Conservation (phyloP, 768 basidiomycete genomes). For the Suillus alpinus region DNA sequence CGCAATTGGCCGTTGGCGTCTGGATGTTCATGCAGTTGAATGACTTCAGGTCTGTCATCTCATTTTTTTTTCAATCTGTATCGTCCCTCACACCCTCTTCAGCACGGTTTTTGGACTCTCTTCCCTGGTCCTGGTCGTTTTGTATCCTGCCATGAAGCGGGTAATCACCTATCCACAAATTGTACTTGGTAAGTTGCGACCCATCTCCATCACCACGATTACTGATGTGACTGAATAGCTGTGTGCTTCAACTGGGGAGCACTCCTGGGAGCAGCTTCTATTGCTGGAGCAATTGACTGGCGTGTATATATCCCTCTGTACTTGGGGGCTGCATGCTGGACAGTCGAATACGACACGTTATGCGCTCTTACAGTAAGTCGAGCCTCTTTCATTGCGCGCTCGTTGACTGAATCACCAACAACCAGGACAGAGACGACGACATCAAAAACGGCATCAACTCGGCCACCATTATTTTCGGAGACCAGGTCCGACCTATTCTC, state of each 20-base stretch:
- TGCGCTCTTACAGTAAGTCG: no score
- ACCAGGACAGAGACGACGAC: constrained; percentile 72
- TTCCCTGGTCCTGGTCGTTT: background rate
- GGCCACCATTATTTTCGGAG: constrained; percentile 70
- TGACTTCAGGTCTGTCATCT: background rate
- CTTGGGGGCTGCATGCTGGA: background rate
- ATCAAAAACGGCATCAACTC: constrained; percentile 66
- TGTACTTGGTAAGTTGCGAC: constrained; percentile 27
- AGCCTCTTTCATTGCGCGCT: background rate
- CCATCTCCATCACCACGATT: background rate
- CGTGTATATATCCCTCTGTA: background rate
- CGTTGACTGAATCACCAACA: constrained; percentile 56
- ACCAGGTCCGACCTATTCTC: constrained; percentile 56
- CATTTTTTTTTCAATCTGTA: no score
- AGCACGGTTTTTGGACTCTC: background rate
- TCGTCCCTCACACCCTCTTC: background rate
- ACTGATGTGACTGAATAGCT: background rate
- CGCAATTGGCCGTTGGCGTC: background rate
- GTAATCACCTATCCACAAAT: constrained; percentile 26
- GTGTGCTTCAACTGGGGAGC: background rate
- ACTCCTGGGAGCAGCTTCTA: background rate
- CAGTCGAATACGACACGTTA: no score
- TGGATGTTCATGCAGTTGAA: background rate
- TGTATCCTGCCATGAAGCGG: constrained; percentile 29
- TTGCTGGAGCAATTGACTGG: background rate